Base-by-base conservation (phyloP, 78 protist genomes). In the Dictyostelium capitatum region DNA sequence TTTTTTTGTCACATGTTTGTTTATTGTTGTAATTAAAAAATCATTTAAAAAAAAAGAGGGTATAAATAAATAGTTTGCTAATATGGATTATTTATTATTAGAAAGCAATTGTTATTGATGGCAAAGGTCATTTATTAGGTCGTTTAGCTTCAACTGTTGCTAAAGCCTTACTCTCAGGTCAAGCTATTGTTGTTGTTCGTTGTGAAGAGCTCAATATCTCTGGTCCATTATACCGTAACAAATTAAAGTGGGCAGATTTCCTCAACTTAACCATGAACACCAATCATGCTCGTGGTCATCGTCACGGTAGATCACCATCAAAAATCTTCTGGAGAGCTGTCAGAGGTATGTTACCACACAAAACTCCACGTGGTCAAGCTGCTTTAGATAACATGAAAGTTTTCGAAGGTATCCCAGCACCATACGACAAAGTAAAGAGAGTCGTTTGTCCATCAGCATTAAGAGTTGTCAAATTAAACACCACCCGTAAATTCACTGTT, bases 301-400 rank as follows among this genome's bases (percentile, higher is more conserved):
- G 85, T 96, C 98, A 98, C 92, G 78, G 74, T 95, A 97, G 99
- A 48, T 89, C 99, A 7, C 99, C 99, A 74, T 78, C 99, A 12
- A 80, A 96, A 73, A 98, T 99, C 82, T 79, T 99, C 92, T 95
- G 85, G 97, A 91, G 98, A 78, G 89, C 96, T 62, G 91, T 99
- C 96, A 98, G 99, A 56, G 99, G 99, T 37, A 99, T 99, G 99
- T 67, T 99, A 62, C 99, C 99, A 80, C 99, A 98, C 99, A 98
- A 98, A 97, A 97, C 98, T 59, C 62, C 94, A 25, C 99, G 99
- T 41, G 99, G 99, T 51, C 87, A n/a, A 19, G 90, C 84, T 5
- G 99, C 99, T 11, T 83, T 99, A 6, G 97, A 82, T 75, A 95
- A 98, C 81, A 92, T 98, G 79, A 92, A 95, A 95, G 95, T 94